A percentile compares a stretch with the other conserved stretches of the same genome.
Evolutionary conservation across 179 eudicot species (phyloP).

Genomic region (Sideroxylon spinosum): DNA sequence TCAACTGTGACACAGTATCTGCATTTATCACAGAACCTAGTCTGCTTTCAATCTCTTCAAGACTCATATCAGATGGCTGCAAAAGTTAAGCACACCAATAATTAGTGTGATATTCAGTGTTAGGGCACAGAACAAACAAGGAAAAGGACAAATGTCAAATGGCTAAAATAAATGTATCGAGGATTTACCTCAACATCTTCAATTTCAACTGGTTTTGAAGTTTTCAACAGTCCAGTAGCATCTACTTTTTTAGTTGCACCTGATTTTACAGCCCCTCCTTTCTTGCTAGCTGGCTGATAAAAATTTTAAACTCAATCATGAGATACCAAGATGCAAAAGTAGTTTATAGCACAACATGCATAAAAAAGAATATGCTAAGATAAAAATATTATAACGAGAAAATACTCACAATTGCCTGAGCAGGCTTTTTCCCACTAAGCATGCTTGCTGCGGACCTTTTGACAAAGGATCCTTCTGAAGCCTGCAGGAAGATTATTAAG

Average conservation of each 20-base stretch:
- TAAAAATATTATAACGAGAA: too few species aligned
- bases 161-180: not conserved
- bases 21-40: slow-evolving; percentile 70
- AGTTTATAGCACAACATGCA: not conserved
- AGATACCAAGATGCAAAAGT: not conserved
- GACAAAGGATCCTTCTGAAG: slow-evolving; percentile 55
- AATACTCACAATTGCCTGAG: slow-evolving; percentile 70
- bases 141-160: not conserved
- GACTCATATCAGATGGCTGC: slow-evolving; percentile 96
- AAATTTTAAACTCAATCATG: not conserved
- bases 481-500: slow-evolving; percentile 28
- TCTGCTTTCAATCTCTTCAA: slow-evolving; percentile 92
- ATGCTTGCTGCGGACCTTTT: slow-evolving; percentile 92
- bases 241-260: slow-evolving; percentile 63
- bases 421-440: slow-evolving; percentile 92
- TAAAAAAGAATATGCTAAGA: not conserved
- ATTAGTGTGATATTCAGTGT: not conserved
- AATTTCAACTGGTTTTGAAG: slow-evolving; percentile 52
- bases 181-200: slow-evolving; percentile 90
- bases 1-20: slow-evolving; percentile 73
- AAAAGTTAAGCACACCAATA: slow-evolving; percentile 17
- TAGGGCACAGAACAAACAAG: not conserved
- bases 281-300: slow-evolving; percentile 64
- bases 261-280: slow-evolving; percentile 59
- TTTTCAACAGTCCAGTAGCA: slow-evolving; percentile 55